Evolutionary conservation across 2,329 filamentous ascomycete genomes (phyloP), one percentile per base, ranked within the genome.

Genomic region (Aquanectria penicillioides): DNA sequence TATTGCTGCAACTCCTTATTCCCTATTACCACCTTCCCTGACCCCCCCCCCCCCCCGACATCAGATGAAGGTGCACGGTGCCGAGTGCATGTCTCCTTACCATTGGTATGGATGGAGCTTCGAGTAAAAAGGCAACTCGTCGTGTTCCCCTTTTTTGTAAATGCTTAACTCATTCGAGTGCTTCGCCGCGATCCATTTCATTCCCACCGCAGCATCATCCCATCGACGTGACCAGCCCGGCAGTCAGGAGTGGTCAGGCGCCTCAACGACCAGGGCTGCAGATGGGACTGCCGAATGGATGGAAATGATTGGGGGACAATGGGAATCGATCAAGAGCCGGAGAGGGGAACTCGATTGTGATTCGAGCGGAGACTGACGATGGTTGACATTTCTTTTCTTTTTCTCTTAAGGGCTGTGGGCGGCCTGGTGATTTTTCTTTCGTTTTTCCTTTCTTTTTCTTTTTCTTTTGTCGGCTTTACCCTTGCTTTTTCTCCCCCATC

Each of bases 201-300:
- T 49, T 50, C 53, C 41, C 41, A 44, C 41, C 41, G 25, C 41
- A n/a, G n/a, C n/a, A 44, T 44, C 25, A 44, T 44, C 41, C 41
- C 41, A 44, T 44, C 40, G 20, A 44, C 17, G 26, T 26, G 17
- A 25, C 41, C 20, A 33, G 29, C 26, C 55, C 64, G 55, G 62
- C 47, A 67, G 54, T 64, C 65, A 67, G 51, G 43, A 36, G 47
- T 59, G 49, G 63, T 61, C 62, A 61, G 46, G 62, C 52, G 61
- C 55, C 63, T 47, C 43, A 9, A 29, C 29, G 22, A 26, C 43
- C 28, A 36, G 34, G 50, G 31, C 55, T 38, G 52, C 56, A 59
- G 62, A 33, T 58, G 58, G 57, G 48, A 40, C 23, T 53, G 50
- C 48, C 57, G 25, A 50, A 58, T 41, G 43, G 49, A 58, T 41